Evolutionary conservation across 2,329 filamentous ascomycete genomes (phyloP).

Genomic region (Monosporascus sp.): DNA sequence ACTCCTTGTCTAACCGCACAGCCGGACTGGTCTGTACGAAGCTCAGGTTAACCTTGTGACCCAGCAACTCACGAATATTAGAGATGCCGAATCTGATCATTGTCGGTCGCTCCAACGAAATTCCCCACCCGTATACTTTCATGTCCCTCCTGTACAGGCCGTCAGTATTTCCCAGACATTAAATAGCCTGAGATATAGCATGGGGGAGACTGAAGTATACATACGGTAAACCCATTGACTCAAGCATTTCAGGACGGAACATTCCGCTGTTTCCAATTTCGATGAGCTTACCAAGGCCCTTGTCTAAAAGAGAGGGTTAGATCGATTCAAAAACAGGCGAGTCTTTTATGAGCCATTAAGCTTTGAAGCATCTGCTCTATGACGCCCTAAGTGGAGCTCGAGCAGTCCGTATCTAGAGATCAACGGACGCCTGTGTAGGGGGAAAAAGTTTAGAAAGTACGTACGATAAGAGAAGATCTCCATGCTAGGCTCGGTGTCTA

Average conservation of each 20-base stretch:
- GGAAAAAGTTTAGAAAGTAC: neutral
- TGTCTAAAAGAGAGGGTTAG: slow-evolving; percentile 37
- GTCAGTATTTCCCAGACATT: slow-evolving; percentile 4
- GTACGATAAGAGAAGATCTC: slow-evolving; percentile 87
- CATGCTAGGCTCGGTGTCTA: slow-evolving; percentile 89
- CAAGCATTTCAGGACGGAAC: slow-evolving; percentile 97
- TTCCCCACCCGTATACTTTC: slow-evolving; percentile 89
- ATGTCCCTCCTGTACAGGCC: slow-evolving; percentile 58
- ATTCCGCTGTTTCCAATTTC: slow-evolving; percentile 98
- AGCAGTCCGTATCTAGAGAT: neutral
- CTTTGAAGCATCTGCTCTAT: neutral
- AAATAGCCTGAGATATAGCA: neutral
- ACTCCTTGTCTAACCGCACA: slow-evolving; percentile 83
- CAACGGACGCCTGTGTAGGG: neutral
- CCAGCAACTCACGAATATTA: slow-evolving; percentile 88
- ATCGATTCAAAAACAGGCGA: too few relatives aligned
- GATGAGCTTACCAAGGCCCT: slow-evolving; percentile 82
- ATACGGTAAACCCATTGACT: slow-evolving; percentile 80
- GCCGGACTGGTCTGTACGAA: slow-evolving; percentile 92
- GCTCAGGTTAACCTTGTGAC: slow-evolving; percentile 90
- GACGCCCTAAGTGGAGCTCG: too few relatives aligned
- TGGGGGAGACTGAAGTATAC: neutral
- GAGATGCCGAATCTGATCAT: slow-evolving; percentile 94
- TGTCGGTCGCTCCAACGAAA: slow-evolving; percentile 88
- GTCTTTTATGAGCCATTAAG: neutral